These are phyloP conservation scores for Globisporangium acanthophoron DNA, from an alignment of 352 stramenopile species.

Conservation along the genomic window DNA sequence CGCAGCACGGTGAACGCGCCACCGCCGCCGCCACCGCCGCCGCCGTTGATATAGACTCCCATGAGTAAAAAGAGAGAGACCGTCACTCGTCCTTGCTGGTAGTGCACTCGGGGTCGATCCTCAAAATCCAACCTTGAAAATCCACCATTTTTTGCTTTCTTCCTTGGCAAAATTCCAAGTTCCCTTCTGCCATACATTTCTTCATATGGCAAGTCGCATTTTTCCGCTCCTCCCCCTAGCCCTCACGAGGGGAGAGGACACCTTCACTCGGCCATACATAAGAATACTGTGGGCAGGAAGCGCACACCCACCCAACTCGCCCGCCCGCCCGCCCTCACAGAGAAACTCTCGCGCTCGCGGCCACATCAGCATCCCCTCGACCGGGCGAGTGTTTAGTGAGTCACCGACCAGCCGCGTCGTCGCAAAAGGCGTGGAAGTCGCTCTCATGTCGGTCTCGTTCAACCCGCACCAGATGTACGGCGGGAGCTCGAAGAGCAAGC, in stretches of 20 bases:
- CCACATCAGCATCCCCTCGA: neutral
- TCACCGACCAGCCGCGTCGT: too few relatives aligned
- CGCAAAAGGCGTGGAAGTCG: too few relatives aligned
- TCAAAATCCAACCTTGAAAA: too few relatives aligned
- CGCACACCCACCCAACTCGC: neutral
- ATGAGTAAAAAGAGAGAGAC: too few relatives aligned
- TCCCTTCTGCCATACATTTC: too few relatives aligned
- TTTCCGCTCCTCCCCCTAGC: neutral
- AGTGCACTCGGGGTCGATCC: too few relatives aligned
- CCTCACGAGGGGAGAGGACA: neutral
- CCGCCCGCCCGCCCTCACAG: neutral
- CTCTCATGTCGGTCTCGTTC: slow-evolving; percentile 25
- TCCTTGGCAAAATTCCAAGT: too few relatives aligned
- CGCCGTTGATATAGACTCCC: too few relatives aligned
- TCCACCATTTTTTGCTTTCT: too few relatives aligned
- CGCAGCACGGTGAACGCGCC: too few relatives aligned
- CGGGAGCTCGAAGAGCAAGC: neutral
- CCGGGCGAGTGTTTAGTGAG: neutral
- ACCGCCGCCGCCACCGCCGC: too few relatives aligned
- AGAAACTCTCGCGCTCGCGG: neutral
- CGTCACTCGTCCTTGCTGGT: too few relatives aligned
- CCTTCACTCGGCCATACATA: neutral
- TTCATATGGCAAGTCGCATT: neutral
- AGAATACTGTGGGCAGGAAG: neutral
- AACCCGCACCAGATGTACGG: slow-evolving; percentile 11